These are phyloP conservation scores for Ophiostoma populinum DNA, from an alignment of 2,329 filamentous ascomycete species.

Conservation along the genomic window DNA sequence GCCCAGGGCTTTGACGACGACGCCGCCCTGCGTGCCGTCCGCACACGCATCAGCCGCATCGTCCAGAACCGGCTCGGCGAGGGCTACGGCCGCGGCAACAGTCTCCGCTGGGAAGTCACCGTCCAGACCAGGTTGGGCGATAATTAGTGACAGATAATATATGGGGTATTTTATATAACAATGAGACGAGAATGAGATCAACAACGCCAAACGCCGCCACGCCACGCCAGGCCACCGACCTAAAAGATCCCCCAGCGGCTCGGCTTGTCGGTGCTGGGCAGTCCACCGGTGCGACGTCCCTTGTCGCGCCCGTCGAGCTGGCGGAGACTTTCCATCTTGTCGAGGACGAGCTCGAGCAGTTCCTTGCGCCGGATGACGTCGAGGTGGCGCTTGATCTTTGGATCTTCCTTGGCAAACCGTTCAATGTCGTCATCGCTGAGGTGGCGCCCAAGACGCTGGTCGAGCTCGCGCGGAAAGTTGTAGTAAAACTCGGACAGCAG, in stretches of 20 bases:
- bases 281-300: slow-evolving; percentile 28
- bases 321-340: slow-evolving; percentile 86
- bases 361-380: slow-evolving; percentile 89
- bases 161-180: no score
- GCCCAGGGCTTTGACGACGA: slow-evolving; percentile 51
- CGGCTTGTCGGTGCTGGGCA: slow-evolving; percentile 6
- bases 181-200: neutral
- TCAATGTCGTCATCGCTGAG: slow-evolving; percentile 69
- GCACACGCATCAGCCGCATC: slow-evolving; percentile 58
- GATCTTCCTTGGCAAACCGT: slow-evolving; percentile 80
- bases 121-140: slow-evolving; percentile 45
- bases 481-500: slow-evolving; percentile 95
- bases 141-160: neutral
- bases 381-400: slow-evolving; percentile 72
- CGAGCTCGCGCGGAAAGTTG: slow-evolving; percentile 86
- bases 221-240: neutral
- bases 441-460: slow-evolving; percentile 67
- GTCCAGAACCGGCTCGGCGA: slow-evolving; percentile 77
- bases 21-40: slow-evolving; percentile 51
- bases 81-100: slow-evolving; percentile 64
- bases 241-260: slow-evolving; percentile 10
- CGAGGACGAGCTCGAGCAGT: slow-evolving; percentile 75
- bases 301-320: slow-evolving; percentile 65
- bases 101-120: slow-evolving; percentile 83
- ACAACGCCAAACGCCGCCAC: neutral